A percentile compares a stretch with the other conserved stretches of the same genome.
phyloP scores from a whole-genome alignment of 1,284 basidiomycete species.

The Wallemia ichthyophaga region DNA sequence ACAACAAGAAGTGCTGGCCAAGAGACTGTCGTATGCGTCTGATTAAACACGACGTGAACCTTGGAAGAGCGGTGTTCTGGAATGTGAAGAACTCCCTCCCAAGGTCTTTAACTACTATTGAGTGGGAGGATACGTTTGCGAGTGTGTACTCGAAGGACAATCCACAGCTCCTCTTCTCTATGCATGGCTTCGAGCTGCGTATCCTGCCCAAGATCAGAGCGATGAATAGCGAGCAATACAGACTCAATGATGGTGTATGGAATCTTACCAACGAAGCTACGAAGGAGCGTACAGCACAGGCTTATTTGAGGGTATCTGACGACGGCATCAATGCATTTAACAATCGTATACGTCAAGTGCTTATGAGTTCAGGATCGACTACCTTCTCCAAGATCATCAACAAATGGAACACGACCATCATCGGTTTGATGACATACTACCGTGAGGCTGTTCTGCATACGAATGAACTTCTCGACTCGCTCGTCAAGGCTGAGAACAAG shows the following conservation, averaged over 20 bases:
- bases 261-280: constrained; percentile 83
- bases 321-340: constrained; percentile 89
- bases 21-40: constrained; percentile 94
- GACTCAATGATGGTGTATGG: constrained; percentile 89
- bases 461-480: constrained; percentile 67
- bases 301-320: constrained; percentile 87
- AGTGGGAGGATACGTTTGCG: constrained; percentile 69
- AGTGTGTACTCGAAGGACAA: constrained; percentile 95
- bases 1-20: constrained; percentile 98
- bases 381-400: constrained; percentile 99
- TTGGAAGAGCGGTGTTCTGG: constrained; percentile 96
- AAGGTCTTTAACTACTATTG: constrained; percentile 84
- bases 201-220: constrained; percentile 87
- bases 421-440: constrained; percentile 91
- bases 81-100: constrained; percentile 95
- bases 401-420: constrained; percentile 35
- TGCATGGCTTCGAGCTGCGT: constrained; percentile 91
- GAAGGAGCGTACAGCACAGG: constrained; percentile 89
- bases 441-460: constrained; percentile 97
- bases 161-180: constrained; percentile 88
- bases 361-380: constrained; percentile 96
- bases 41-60: constrained; percentile 97
- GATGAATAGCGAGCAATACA: constrained; percentile 83
- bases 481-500: constrained; percentile 95
- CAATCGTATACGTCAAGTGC: constrained; percentile 78